phyloP scores from a whole-genome alignment of 148 eudicot species.

The Heliosperma pusillum region DNA sequence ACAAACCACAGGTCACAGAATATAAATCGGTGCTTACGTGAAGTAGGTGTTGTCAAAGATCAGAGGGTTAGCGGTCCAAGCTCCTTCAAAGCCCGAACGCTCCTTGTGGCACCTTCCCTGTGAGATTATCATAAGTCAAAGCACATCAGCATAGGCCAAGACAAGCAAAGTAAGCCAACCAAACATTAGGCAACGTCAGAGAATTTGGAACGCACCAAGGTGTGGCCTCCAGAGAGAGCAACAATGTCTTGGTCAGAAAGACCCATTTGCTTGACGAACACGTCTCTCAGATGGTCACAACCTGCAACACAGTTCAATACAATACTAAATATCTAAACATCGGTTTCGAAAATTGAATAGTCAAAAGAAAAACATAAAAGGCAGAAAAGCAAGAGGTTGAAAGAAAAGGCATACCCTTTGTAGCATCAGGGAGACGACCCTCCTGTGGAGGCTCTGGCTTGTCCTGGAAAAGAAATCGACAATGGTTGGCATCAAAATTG shows the following conservation, averaged over 20 bases:
- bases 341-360: background rate
- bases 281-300: slow-evolving; percentile 76
- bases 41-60: slow-evolving; percentile 88
- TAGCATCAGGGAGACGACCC: slow-evolving; percentile 95
- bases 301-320: slow-evolving; percentile 38
- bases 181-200: background rate
- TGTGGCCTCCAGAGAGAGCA: slow-evolving; percentile 92
- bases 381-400: background rate
- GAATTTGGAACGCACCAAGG: slow-evolving; percentile 50
- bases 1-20: no score
- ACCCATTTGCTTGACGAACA: slow-evolving; percentile 84
- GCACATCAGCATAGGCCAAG: background rate
- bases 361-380: background rate
- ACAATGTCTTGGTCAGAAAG: slow-evolving; percentile 84
- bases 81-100: slow-evolving; percentile 93
- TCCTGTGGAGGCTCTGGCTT: slow-evolving; percentile 73
- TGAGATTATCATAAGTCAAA: background rate
- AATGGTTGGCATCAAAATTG: background rate
- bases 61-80: slow-evolving; percentile 89
- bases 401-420: slow-evolving; percentile 50
- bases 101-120: slow-evolving; percentile 99
- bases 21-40: slow-evolving; percentile 36
- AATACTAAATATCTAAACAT: background rate
- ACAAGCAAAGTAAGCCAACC: background rate
- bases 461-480: slow-evolving; percentile 45